Evolutionary conservation across 495 filamentous ascomycete species (phyloP), one percentile per base, ranked within the genome.

Genomic region (Talaromyces wortmannii): DNA sequence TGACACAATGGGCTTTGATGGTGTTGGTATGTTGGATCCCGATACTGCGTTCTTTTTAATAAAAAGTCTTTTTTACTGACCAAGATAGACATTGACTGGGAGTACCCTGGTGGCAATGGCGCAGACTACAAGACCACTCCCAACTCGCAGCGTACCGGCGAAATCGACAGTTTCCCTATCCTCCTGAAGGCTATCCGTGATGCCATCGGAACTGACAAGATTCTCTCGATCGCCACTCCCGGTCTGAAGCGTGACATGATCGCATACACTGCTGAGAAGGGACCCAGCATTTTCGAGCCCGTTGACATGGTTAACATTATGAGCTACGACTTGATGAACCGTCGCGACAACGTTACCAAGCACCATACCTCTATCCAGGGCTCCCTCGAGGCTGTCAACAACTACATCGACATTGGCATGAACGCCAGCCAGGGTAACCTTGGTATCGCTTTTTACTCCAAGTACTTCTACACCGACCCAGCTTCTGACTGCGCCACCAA

Each of bases 281-380:
- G 86, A 0, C 85, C 86, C 1, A 61, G 69, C 47, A 88, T 91
- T 63, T 83, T 76, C 70, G 61, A 70, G 46, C 78, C 82, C 1
- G 73, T 90, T 8, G 86, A 90, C 64, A 87, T 87, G 67, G 71
- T 90, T 62, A 91, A 90, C 62, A 78, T 91, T 50, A 91, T 91
- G 88, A 82, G 80, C 17, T 91, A 91, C 68, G 88, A 91, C 58
- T 63, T 91, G 50, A 86, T 87, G 80, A 90, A 89, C 69, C 81
- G 88, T 17, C 83, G 88, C 15, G 83, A 90, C 61, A 81, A 73
- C 56, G 67, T 81, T 8, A 90, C 86, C 5, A 79, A 77, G 54
- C 86, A 89, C 61, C 84, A 88, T 61, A 86, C 79, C 17, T 79
- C 83, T 42, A 67, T 89, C 31, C 58, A 68, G 50, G 70, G 71